These are phyloP conservation scores for Herpotrichia juniperi DNA, from an alignment of 2,329 filamentous ascomycete species.

Conservation along the genomic window DNA sequence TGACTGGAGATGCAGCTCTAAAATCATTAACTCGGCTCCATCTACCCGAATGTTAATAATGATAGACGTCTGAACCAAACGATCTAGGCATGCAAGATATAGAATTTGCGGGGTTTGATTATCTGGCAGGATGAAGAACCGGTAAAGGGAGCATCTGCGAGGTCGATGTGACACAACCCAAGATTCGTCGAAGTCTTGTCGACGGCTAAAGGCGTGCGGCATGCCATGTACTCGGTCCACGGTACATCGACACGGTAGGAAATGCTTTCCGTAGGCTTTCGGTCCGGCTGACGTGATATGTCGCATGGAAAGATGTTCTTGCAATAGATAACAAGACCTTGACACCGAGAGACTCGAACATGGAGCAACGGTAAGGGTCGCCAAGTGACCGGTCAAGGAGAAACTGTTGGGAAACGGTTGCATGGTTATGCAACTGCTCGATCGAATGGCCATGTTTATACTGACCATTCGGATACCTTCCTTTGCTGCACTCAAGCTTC, in stretches of 20 bases:
- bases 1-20: neutral
- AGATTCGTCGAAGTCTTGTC: conserved; percentile 9
- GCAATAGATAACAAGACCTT: too few species aligned
- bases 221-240: conserved; percentile 9
- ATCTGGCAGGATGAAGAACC: conserved; percentile 7
- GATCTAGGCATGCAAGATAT: conserved; percentile 1
- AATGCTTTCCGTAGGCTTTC: neutral
- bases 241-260: neutral
- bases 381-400: too few species aligned
- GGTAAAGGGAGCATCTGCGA: conserved; percentile 15
- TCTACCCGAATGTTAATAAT: conserved; percentile 11
- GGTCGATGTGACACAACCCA: conserved; percentile 9
- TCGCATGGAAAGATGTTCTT: neutral
- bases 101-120: conserved; percentile 27
- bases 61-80: neutral
- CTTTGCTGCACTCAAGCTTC: too few species aligned
- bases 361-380: too few species aligned
- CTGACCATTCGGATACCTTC: too few species aligned
- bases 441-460: too few species aligned
- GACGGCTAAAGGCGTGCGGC: conserved; percentile 1
- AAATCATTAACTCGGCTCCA: neutral
- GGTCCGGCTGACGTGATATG: neutral
- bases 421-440: too few species aligned
- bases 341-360: too few species aligned
- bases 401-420: too few species aligned